Base-by-base conservation (phyloP, 805 yeast species). In the Kazachstania taianensis region DNA sequence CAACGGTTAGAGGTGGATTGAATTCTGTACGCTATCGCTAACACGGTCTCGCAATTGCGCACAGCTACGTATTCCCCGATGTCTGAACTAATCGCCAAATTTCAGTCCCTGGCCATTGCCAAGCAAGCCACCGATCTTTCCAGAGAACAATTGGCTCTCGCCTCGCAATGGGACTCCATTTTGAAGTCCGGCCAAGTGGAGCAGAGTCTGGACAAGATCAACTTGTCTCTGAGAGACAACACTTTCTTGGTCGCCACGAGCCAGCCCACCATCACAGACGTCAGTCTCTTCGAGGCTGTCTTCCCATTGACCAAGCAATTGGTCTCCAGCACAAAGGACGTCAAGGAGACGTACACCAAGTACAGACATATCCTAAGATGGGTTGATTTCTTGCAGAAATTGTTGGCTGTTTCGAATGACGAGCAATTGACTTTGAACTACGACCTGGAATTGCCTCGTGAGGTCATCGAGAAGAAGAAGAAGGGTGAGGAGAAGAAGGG, bases 361-460 rank as follows among this genome's bases (percentile, higher is more conserved):
- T 66, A 67, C 58, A 81, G 96, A 71, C 96, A 89, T 61, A 68
- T 89, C 40, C 63, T 85, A 42, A 81, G 98, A 71, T 92, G 97
- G 97, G 73, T 75, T 17, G 96, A 87, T 51, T 72, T 83, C 48
- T 63, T 92, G 41, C 97, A 92, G 65, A 73, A 78, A 52, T 64
- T 77, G 23, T 59, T 75, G 44, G 67, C 71, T 33, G 68, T 68
- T 12, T 72, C 78, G 23, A 69, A 73, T 35, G 70, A 62, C 40
- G 68, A 59, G n/a, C 71, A 73, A 34, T 67, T 74, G 49, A 54
- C 82, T 43, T 58, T 87, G 32, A 75, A 84, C 53, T 63, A 65
- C 45, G 72, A 75, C 47, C 64, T 75, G 30, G 77, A 68, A 43
- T 65, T 84, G 33, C 83, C 95, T 46, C 78, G 82, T 50, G 94